These are phyloP conservation scores for Chlorella sp. DNA, from an alignment of 139 green algal species.

Conservation along the genomic window DNA sequence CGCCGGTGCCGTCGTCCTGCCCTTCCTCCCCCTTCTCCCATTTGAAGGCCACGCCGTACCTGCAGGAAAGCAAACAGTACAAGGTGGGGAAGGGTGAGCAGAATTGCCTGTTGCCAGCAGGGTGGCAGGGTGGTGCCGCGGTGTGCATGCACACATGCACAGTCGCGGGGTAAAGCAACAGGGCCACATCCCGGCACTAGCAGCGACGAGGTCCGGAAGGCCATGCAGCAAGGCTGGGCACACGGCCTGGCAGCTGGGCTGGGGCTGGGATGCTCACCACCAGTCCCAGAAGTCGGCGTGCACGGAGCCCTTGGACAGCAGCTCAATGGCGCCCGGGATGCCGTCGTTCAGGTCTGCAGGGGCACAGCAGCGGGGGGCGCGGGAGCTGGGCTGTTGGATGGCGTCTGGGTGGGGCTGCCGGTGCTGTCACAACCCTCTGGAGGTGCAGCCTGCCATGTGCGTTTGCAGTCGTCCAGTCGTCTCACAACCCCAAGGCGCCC, in stretches of 20 bases:
- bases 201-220: too few species aligned
- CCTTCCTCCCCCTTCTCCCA: constrained; percentile 61
- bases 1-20: constrained; percentile 18
- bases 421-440: not conserved
- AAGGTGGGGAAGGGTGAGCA: too few species aligned
- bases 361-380: not conserved
- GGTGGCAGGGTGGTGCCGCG: too few species aligned
- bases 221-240: too few species aligned
- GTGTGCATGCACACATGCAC: too few species aligned
- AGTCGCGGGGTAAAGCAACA: too few species aligned
- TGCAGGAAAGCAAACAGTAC: too few species aligned
- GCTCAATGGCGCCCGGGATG: constrained; percentile 84
- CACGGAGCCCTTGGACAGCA: constrained; percentile 73
- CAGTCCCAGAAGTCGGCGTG: constrained; percentile 85
- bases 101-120: too few species aligned
- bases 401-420: not conserved
- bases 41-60: constrained; percentile 56
- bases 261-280: constrained; percentile 50
- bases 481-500: too few species aligned
- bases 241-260: too few species aligned
- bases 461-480: too few species aligned
- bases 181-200: too few species aligned
- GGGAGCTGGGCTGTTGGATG: not conserved
- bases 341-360: constrained; percentile 79
- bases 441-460: not conserved